Evolutionary conservation across 768 basidiomycete genomes (phyloP).

Genomic region (Leucocoprinus sp.): DNA sequence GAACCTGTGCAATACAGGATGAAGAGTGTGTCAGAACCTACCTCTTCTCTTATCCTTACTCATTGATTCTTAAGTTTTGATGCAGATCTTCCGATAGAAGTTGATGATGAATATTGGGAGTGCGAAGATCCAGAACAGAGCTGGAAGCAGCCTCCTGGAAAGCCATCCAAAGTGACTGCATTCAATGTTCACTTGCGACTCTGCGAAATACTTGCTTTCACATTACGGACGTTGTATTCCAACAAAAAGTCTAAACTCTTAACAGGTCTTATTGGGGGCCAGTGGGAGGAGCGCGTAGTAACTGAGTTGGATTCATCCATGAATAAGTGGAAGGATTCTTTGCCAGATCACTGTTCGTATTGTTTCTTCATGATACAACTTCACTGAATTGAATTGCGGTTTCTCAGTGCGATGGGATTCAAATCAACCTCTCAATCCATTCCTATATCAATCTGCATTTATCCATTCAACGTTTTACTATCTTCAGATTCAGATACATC

Average conservation of each 20-base stretch:
- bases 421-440: slow-evolving; percentile 20
- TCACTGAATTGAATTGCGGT: not conserved
- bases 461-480: slow-evolving; percentile 40
- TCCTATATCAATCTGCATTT: slow-evolving; percentile 45
- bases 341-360: slow-evolving; percentile 47
- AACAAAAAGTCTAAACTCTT: slow-evolving; percentile 33
- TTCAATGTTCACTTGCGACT: slow-evolving; percentile 51
- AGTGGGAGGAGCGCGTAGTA: slow-evolving; percentile 50
- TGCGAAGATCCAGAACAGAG: slow-evolving; percentile 34
- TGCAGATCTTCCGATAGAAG: slow-evolving; percentile 56
- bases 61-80: slow-evolving; percentile 40
- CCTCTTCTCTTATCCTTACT: not conserved
- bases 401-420: slow-evolving; percentile 32
- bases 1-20: slow-evolving; percentile 59
- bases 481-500: slow-evolving; percentile 58
- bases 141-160: slow-evolving; percentile 57
- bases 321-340: slow-evolving; percentile 49
- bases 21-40: slow-evolving; percentile 51
- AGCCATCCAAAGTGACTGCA: slow-evolving; percentile 43
- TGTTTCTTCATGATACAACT: not conserved
- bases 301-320: slow-evolving; percentile 56
- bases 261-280: slow-evolving; percentile 36
- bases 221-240: slow-evolving; percentile 48
- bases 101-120: slow-evolving; percentile 41
- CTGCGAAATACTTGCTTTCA: slow-evolving; percentile 53